Conservation (phyloP, 2,329 filamentous ascomycete species). For the Fusarium sp. region DNA sequence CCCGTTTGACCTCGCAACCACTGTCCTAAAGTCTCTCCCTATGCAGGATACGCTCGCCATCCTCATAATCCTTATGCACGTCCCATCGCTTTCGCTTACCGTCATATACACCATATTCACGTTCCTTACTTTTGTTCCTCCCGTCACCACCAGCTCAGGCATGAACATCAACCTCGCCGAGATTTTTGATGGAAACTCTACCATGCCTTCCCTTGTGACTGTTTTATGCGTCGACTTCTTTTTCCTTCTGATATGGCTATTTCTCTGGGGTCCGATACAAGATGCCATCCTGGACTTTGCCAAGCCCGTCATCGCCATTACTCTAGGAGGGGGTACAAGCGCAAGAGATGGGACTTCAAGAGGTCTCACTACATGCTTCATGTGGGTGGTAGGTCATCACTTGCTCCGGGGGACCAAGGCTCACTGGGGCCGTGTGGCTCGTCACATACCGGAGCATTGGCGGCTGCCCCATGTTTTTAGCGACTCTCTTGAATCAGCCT, state of each 20-base stretch:
- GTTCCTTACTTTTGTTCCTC: constrained; percentile 90
- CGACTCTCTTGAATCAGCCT: constrained; percentile 57
- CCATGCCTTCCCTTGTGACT: constrained; percentile 86
- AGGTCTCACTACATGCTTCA: constrained; percentile 76
- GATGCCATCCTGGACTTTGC: constrained; percentile 89
- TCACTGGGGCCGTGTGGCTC: constrained; percentile 60
- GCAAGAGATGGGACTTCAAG: constrained; percentile 75
- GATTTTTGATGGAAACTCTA: constrained; percentile 88
- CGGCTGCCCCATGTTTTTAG: constrained; percentile 58
- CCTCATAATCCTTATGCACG: constrained; percentile 92
- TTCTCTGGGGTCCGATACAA: constrained; percentile 87
- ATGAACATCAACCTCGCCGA: constrained; percentile 87
- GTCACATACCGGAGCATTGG: constrained; percentile 60
- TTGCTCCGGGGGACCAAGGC: constrained; percentile 61
- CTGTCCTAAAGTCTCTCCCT: constrained; percentile 88
- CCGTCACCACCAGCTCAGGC: constrained; percentile 80
- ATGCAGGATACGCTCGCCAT: constrained; percentile 96
- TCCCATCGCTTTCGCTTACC: constrained; percentile 87
- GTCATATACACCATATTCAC: constrained; percentile 93
- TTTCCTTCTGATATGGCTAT: constrained; percentile 85
- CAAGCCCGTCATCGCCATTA: constrained; percentile 92
- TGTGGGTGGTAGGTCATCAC: constrained; percentile 71
- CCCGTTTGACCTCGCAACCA: constrained; percentile 80
- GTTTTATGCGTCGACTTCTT: constrained; percentile 86
- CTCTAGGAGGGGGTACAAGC: constrained; percentile 82